phyloP scores from a whole-genome alignment of 2,329 filamentous ascomycete species.

The Huntiella abstrusa region DNA sequence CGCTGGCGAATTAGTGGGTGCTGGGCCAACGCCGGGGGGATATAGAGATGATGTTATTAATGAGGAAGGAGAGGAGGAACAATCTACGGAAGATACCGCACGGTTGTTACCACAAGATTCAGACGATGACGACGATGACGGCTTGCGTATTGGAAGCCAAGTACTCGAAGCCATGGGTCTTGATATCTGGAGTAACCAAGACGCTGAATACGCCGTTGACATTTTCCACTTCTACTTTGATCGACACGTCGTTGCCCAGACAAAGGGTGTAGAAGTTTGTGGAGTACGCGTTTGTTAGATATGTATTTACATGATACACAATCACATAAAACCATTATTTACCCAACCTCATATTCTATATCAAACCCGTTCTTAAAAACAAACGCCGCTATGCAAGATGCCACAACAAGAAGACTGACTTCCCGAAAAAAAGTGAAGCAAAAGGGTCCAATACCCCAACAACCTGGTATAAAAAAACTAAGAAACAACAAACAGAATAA shows the following conservation, averaged over 20 bases:
- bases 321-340: too few relatives aligned
- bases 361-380: not conserved
- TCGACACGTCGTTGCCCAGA: slow-evolving; percentile 41
- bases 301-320: too few relatives aligned
- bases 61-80: slow-evolving; percentile 16
- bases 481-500: slow-evolving; percentile 3
- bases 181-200: slow-evolving; percentile 55
- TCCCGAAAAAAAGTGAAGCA: not conserved
- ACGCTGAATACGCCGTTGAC: slow-evolving; percentile 49
- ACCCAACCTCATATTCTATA: too few relatives aligned
- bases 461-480: not conserved
- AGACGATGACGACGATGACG: slow-evolving; percentile 14
- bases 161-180: slow-evolving; percentile 55
- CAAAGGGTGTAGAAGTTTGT: slow-evolving; percentile 55
- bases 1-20: slow-evolving; percentile 29
- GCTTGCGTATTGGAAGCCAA: slow-evolving; percentile 39
- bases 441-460: not conserved
- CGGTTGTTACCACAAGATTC: slow-evolving; percentile 11
- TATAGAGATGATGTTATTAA: slow-evolving; percentile 19
- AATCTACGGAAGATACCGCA: slow-evolving; percentile 16
- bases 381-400: not conserved
- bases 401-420: not conserved
- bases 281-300: slow-evolving; percentile 47
- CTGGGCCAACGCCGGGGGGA: slow-evolving; percentile 22
- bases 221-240: slow-evolving; percentile 47